Evolutionary conservation across 176 grass and related monocot genomes (phyloP).

Genomic region (Ensete ventricosum): DNA sequence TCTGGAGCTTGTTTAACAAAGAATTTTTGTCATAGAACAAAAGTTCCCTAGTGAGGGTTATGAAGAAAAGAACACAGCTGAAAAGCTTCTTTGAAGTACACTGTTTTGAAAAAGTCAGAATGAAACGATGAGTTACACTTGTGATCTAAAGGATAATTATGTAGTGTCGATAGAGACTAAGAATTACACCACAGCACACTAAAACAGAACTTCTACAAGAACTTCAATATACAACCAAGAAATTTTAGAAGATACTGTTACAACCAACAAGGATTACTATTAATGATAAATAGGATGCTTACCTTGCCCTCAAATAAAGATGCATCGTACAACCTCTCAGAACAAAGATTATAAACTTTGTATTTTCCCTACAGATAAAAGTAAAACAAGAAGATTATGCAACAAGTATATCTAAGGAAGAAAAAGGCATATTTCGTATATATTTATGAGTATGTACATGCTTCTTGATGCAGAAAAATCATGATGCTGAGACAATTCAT

Average conservation of each 20-base stretch:
- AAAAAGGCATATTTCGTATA: neutral
- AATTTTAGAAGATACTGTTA: neutral
- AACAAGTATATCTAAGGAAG: neutral
- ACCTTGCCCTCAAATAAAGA: conserved; percentile 26
- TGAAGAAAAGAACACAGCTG: neutral
- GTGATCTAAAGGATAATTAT: neutral
- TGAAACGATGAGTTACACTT: neutral
- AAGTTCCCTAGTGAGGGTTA: neutral
- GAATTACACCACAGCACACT: neutral
- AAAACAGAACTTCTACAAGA: neutral
- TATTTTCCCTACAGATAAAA: conserved; percentile 9
- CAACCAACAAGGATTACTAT: neutral
- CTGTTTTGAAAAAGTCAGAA: neutral
- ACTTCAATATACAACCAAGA: neutral
- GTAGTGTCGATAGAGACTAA: neutral
- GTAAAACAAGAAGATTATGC: neutral
- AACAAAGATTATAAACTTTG: conserved; percentile 23
- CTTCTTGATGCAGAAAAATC: no score
- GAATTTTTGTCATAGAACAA: neutral
- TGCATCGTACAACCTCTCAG: conserved; percentile 24
- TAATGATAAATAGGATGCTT: neutral
- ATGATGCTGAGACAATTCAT: neutral
- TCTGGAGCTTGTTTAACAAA: neutral
- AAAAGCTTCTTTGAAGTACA: neutral
- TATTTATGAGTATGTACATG: neutral